phyloP scores from a whole-genome alignment of 2,329 filamentous ascomycete species.

The Claviceps humidiphila region DNA sequence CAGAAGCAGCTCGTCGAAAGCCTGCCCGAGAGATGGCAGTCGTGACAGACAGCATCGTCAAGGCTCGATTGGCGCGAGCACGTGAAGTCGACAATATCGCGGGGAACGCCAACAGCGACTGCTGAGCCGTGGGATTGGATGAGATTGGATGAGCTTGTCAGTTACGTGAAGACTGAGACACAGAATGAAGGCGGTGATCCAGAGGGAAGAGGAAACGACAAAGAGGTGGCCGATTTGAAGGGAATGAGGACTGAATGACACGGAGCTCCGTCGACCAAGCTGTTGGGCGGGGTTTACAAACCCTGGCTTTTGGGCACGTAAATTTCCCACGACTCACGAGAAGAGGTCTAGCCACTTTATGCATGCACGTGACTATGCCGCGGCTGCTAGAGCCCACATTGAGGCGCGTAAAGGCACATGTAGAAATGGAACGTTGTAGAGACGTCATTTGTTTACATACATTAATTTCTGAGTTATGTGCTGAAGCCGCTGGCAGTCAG shows the following conservation, averaged over 20 bases:
- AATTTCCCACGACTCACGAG: no score
- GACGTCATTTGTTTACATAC: no score
- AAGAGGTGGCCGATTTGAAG: background rate
- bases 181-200: background rate
- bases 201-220: background rate
- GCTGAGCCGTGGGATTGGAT: no score
- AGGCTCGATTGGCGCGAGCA: no score
- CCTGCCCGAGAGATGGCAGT: background rate
- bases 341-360: no score
- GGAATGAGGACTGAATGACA: background rate
- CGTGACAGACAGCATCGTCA: slow-evolving; percentile 3
- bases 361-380: no score
- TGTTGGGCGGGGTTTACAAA: background rate
- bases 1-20: background rate
- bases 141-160: no score
- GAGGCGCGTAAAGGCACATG: background rate
- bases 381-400: no score
- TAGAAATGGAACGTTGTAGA: background rate
- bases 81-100: background rate
- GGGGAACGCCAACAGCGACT: background rate
- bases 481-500: no score
- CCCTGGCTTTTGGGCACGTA: background rate
- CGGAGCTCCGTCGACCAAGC: background rate
- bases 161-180: no score
- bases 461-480: no score